Evolutionary conservation across 1,284 basidiomycete species (phyloP), one percentile per base, ranked within the genome.

Genomic region (Cerioporus squamosus): DNA sequence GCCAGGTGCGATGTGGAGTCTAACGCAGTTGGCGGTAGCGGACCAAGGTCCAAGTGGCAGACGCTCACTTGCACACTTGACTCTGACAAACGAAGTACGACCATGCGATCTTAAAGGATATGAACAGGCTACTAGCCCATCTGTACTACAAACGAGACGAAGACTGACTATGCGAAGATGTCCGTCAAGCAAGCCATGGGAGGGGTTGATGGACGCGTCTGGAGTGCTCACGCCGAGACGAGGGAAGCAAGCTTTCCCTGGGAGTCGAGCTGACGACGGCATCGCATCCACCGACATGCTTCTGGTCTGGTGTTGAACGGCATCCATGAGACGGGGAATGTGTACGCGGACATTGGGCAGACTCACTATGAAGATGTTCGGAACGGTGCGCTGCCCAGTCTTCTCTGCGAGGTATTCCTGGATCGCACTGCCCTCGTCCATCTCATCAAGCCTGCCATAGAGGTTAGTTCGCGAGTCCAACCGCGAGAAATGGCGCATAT

Each of bases 351-450:
- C 5, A 6, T 18, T 5, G 17, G n/a, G 15, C 20, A 12, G 36
- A 81, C 87, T 68, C 63, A 88, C 87, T 81, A 90, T 77, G 73
- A 88, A 91, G 64, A 90, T 78, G 69, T 84, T 88, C 43, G 88
- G 88, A 3, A 91, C 87, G 14, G 85, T 85, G 8, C 79, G 71
- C 68, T 89, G 88, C 0, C 77, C 77, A 0, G 86, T 86, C 79
- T 84, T 84, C 68, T 82, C 66, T 1, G 40, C 36, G 12, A 91
- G 77, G 65, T 89, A 88, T n/a, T 70, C 63, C 70, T 90, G 87
- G 53, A 90, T 88, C 2, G 73, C 81, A 18, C 64, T 31, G 2
- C 86, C 87, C 36, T 89, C 84, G 1, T 83, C 80, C 20, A 71
- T 70, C 62, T 75, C 67, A 67, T 81, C 79, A 31, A 80, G 71